These are phyloP conservation scores for Rhododendron simsii DNA, from an alignment of 148 eudicot genomes.

Conservation along the genomic window DNA sequence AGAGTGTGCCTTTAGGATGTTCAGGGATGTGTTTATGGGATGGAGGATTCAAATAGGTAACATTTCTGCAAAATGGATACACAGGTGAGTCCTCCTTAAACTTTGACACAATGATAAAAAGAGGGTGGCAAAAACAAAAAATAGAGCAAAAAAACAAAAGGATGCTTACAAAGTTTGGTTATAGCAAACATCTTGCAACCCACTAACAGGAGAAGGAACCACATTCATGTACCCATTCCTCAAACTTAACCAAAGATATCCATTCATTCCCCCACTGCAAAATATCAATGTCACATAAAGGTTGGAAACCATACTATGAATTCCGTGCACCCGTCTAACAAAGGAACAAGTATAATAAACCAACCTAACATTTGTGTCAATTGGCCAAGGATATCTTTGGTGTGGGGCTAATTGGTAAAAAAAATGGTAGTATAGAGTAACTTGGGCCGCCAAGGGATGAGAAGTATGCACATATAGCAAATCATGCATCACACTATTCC, in stretches of 20 bases:
- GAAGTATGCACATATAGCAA: conserved; percentile 65
- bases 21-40: conserved; percentile 64
- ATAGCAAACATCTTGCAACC: conserved; percentile 52
- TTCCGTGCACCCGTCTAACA: background rate
- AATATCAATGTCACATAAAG: background rate
- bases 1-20: conserved; percentile 64
- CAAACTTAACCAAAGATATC: conserved; percentile 70
- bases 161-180: conserved; percentile 70
- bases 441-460: conserved; percentile 60
- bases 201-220: conserved; percentile 57
- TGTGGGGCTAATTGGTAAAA: conserved; percentile 38
- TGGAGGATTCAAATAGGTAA: conserved; percentile 67
- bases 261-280: conserved; percentile 90
- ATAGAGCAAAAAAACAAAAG: background rate
- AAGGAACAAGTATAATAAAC: background rate
- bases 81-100: background rate
- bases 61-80: conserved; percentile 55
- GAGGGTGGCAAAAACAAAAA: background rate
- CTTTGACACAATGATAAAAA: background rate
- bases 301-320: background rate
- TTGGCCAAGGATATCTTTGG: conserved; percentile 53
- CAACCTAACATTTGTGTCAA: conserved; percentile 66
- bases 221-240: conserved; percentile 65
- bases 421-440: conserved; percentile 50
- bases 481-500: conserved; percentile 79